Evolutionary conservation across 768 basidiomycete genomes (phyloP).

Genomic region (Coprinopsis cinerea): DNA sequence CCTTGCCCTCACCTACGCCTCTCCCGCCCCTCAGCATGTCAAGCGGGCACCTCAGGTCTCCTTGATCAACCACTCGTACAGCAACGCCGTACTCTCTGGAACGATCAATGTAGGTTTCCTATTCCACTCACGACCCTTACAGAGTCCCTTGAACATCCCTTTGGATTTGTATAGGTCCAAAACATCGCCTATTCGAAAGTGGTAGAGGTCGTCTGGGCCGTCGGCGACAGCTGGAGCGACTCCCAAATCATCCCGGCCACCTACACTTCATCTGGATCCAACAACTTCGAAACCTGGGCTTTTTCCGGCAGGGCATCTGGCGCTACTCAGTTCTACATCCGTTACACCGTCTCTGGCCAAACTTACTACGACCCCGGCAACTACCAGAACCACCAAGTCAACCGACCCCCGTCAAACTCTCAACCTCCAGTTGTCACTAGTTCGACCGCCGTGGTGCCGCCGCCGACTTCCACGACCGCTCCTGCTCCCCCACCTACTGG

Average conservation of each 20-base stretch:
- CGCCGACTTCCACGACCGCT: no score
- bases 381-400: constrained; percentile 7
- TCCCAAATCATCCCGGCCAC: constrained; percentile 4
- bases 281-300: constrained; percentile 10
- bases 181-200: constrained; percentile 10
- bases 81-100: constrained; percentile 2
- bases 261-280: constrained; percentile 5
- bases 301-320: constrained; percentile 7
- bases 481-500: background rate
- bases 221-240: constrained; percentile 5
- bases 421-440: no score
- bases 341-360: constrained; percentile 7
- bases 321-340: constrained; percentile 10
- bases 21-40: background rate
- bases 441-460: no score
- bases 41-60: constrained; percentile 2
- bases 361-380: constrained; percentile 10
- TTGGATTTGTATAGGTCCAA: background rate
- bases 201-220: constrained; percentile 6
- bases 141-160: background rate
- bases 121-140: background rate
- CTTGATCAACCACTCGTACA: background rate
- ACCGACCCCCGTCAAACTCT: background rate
- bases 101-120: background rate
- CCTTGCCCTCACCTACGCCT: background rate